Evolutionary conservation across 148 eudicot species (phyloP).

Genomic region (Agrostemma githago): DNA sequence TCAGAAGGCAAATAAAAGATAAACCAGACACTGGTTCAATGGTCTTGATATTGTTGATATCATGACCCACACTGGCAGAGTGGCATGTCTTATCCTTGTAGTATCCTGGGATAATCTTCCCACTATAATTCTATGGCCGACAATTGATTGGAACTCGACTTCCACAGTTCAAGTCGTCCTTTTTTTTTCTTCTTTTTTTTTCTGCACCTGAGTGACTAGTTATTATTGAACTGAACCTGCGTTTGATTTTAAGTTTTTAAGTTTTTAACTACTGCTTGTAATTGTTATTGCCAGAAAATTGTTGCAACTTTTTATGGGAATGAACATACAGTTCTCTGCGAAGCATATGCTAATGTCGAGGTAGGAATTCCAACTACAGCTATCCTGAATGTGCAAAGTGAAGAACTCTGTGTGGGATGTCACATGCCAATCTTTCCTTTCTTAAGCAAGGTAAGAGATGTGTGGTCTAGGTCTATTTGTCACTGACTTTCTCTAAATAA

Average conservation of each 20-base stretch:
- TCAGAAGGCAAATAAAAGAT: background rate
- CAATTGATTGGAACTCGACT: background rate
- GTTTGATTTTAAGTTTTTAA: background rate
- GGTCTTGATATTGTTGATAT: background rate
- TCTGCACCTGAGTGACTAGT: background rate
- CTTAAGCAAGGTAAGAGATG: conserved; percentile 47
- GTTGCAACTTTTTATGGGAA: conserved; percentile 58
- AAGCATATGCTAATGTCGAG: conserved; percentile 48
- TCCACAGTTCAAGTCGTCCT: background rate
- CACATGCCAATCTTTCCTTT: conserved; percentile 70
- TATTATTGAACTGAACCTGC: background rate
- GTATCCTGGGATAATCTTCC: too few species aligned
- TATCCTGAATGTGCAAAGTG: conserved; percentile 65
- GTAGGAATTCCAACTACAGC: conserved; percentile 74
- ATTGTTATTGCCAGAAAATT: conserved; percentile 37
- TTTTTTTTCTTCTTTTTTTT: background rate
- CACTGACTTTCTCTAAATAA: conserved; percentile 5
- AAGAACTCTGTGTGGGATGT: conserved; percentile 64
- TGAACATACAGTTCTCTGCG: conserved; percentile 47
- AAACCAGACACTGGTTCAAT: too few species aligned
- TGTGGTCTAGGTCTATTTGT: conserved; percentile 5
- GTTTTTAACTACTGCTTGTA: conserved; percentile 2
- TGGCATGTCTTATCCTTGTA: too few species aligned
- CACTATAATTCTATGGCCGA: background rate
- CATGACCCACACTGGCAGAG: background rate